Base-by-base conservation (phyloP, 2,329 filamentous ascomycete genomes). In the Podosphaera xanthii region DNA sequence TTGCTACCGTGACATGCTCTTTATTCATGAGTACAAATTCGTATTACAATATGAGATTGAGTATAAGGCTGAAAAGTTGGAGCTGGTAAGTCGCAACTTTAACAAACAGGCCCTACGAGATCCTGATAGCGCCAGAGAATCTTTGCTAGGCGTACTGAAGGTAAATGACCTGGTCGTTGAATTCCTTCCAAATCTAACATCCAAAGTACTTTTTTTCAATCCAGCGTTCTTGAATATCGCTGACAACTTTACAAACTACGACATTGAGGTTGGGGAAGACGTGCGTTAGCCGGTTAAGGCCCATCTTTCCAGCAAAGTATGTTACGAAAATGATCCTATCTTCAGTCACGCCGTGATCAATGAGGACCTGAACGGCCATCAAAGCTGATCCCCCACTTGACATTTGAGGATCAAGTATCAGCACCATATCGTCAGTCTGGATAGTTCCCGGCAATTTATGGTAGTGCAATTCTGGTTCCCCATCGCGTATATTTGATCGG, bases 361-460 rank as follows among this genome's bases (percentile, higher is more conserved):
- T 82, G 58, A 98, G 74, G n/a, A 97, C 87, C 67, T 92, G 86
- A 49, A 97, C 90, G 0, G 92, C 89, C 92, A 98, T 98, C 60
- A 98, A 74, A 0, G 80, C 81, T 14, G 81, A 79, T 42, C 90
- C 91, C 50, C 92, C 92, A 62, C 84, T 90, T 34, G 87, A 88
- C 86, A 97, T 96, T 69, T 98, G 92, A 12, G 90, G 84, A 70
- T 97, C 92, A 30, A 97, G 75, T 6, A 98, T 75, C 61, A 98
- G 75, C 22, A 98, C 88, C 57, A 84, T 84, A 63, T 87, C 83
- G 67, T 95, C 86, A 49, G 78, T 71, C 61, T 78, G 73, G 59
- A 97, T 86, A 62, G 87, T 79, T 2, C 79, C 75, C 0, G 87
- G 86, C 2, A 98, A 75, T 63, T 87, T 87, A 61, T 90, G 77